Base-by-base conservation (phyloP, 108 stramenopile genomes). In the Fragilariopsis cylindrus region DNA sequence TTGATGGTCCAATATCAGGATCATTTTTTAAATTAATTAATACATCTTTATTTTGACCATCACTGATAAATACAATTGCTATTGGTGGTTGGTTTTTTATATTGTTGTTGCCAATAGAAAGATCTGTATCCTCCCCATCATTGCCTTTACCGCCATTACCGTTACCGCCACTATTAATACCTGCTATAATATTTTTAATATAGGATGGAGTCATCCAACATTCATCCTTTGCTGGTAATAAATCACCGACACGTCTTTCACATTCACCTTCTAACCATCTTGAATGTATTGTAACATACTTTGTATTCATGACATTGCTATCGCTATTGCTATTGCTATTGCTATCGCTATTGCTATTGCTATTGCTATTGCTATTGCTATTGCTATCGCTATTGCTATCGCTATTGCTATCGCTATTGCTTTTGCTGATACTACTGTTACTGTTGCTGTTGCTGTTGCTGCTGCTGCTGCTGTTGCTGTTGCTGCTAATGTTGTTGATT, bases 141-240 rank as follows among this genome's bases (percentile, higher is more conserved):
- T 30, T 30, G 21, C 21, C 21, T 1, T 21, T 21, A 1, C 30
- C 30, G 30, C 30, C 30, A 30, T 30, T 30, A 30, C 30, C 30
- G 30, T 30, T 30, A 30, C 30, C 30, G 30, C 30, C 30, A 30
- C 30, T 30, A 30, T 30, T 30, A 30, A 30, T 2, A 8, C 62
- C 46, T 41, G 43, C 62, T 44, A 63, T 63, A 4, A 63, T 63
- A 4, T 8, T 18, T n/a, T 63, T 63, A 44, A 63, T 63, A 44
- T 63, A 63, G 15, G 62, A 63, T 43, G 62, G 62, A 41, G 62
- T 63, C 62, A 63, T 63, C 62, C 62, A 63, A 40, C 62, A 63
- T 44, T 63, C 62, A 45, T 63, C 62, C 46, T 63, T 45, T 30
- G 11, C 58, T n/a, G 57, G 57, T n/a, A 63, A n/a, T 11, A 63